Evolutionary conservation across 768 basidiomycete species (phyloP).

Genomic region (Boletus reticulatus): DNA sequence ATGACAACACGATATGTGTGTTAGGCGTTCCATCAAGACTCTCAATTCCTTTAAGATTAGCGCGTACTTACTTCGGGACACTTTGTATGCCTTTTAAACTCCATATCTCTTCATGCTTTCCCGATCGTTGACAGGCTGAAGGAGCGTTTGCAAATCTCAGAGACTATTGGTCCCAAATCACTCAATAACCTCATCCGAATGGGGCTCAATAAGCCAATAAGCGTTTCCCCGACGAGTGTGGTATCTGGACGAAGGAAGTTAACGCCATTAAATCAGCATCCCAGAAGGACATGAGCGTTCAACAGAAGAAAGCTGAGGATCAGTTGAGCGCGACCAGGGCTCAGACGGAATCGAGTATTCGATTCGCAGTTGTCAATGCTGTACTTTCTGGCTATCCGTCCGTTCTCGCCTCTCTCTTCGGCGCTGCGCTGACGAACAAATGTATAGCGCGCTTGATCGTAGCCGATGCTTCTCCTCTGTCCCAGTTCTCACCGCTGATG

Average conservation of each 20-base stretch:
- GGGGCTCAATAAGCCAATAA: slow-evolving; percentile 33
- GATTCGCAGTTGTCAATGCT: slow-evolving; percentile 25
- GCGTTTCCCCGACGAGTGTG: slow-evolving; percentile 26
- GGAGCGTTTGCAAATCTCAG: slow-evolving; percentile 27
- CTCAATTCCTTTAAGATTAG: slow-evolving; percentile 2
- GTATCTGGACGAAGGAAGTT: slow-evolving; percentile 24
- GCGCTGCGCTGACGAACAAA: neutral
- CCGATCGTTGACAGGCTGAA: slow-evolving; percentile 18
- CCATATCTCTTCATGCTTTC: neutral
- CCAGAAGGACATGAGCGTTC: neutral
- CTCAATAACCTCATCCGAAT: slow-evolving; percentile 29
- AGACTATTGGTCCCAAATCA: slow-evolving; percentile 20
- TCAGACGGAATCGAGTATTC: slow-evolving; percentile 18
- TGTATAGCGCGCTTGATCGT: slow-evolving; percentile 18
- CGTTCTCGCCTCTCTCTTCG: neutral
- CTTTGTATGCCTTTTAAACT: slow-evolving; percentile 17
- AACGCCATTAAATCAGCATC: neutral
- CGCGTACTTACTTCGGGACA: slow-evolving; percentile 19
- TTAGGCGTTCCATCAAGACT: slow-evolving; percentile 8
- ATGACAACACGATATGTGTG: slow-evolving; percentile 30
- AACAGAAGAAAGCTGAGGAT: slow-evolving; percentile 12
- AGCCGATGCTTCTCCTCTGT: slow-evolving; percentile 13
- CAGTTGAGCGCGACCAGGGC: slow-evolving; percentile 7
- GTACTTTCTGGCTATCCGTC: slow-evolving; percentile 27
- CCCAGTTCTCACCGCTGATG: slow-evolving; percentile 11